A percentile compares a stretch with the other conserved stretches of the same genome.
phyloP scores from a whole-genome alignment of 495 filamentous ascomycete species.

The Neurospora tetraspora region DNA sequence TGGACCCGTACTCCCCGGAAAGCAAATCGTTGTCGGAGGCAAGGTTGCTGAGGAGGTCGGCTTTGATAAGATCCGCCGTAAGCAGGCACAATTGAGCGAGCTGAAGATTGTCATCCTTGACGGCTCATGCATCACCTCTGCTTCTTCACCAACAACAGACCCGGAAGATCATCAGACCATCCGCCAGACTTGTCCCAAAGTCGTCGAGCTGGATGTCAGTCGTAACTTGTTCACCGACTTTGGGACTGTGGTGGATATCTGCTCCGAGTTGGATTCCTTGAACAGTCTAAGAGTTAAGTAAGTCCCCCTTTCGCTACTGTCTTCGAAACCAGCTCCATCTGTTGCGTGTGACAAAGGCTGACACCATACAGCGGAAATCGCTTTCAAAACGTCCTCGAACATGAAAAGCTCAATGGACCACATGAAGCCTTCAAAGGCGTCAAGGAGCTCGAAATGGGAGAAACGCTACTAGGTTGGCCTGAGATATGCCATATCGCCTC shows the following conservation, averaged over 20 bases:
- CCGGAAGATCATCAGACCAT: constrained; percentile 22
- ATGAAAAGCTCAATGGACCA: constrained; percentile 22
- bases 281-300: constrained; percentile 62
- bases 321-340: constrained; percentile 1
- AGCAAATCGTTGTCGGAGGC: constrained; percentile 58
- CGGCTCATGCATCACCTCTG: constrained; percentile 49
- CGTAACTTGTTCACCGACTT: constrained; percentile 68
- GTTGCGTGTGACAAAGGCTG: background rate
- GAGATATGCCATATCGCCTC: constrained; percentile 44
- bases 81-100: constrained; percentile 67
- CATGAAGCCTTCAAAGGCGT: constrained; percentile 43
- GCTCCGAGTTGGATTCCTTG: constrained; percentile 51
- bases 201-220: constrained; percentile 77
- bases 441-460: constrained; percentile 59
- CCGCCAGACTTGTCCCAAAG: constrained; percentile 45
- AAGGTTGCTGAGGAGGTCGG: constrained; percentile 93
- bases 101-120: constrained; percentile 76
- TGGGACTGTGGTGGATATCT: constrained; percentile 57
- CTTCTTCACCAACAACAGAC: constrained; percentile 24
- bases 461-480: constrained; percentile 62
- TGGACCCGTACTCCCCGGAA: constrained; percentile 6
- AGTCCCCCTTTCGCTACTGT: constrained; percentile 16
- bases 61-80: constrained; percentile 80
- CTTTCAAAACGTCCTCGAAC: constrained; percentile 40
- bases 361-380: constrained; percentile 57